Conservation (phyloP, 257 asterid genomes). For the Scutellaria baicalensis region DNA sequence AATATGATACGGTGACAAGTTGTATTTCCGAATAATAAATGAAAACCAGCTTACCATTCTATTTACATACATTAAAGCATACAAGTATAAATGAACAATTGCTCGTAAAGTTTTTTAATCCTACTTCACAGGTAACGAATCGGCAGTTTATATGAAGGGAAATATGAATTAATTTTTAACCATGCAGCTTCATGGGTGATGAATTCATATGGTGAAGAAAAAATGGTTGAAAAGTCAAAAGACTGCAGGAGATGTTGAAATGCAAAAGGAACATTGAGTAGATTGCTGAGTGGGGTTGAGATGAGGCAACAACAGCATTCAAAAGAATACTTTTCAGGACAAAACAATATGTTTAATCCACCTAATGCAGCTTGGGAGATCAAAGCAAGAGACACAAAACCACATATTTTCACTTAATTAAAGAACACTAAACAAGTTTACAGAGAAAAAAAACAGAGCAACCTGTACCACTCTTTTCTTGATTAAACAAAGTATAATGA, state of each 20-base stretch:
- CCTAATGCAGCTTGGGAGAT: conserved; percentile 1
- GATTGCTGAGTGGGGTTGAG: neutral
- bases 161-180: neutral
- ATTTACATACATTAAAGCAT: neutral
- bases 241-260: neutral
- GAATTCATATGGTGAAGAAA: neutral
- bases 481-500: neutral
- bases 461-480: neutral
- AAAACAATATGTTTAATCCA: neutral
- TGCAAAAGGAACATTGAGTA: neutral
- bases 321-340: neutral
- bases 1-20: conserved; percentile 15
- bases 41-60: neutral
- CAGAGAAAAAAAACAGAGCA: neutral
- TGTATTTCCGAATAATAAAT: neutral
- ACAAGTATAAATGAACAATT: neutral
- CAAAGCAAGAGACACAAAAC: neutral
- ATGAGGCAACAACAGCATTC: neutral
- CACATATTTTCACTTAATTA: neutral
- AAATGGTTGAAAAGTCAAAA: neutral
- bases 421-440: neutral
- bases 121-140: neutral
- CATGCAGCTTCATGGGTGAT: neutral
- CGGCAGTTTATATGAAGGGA: neutral
- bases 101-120: neutral